Base-by-base conservation (phyloP, 306 rosid species). In the Gleditsia sinensis region DNA sequence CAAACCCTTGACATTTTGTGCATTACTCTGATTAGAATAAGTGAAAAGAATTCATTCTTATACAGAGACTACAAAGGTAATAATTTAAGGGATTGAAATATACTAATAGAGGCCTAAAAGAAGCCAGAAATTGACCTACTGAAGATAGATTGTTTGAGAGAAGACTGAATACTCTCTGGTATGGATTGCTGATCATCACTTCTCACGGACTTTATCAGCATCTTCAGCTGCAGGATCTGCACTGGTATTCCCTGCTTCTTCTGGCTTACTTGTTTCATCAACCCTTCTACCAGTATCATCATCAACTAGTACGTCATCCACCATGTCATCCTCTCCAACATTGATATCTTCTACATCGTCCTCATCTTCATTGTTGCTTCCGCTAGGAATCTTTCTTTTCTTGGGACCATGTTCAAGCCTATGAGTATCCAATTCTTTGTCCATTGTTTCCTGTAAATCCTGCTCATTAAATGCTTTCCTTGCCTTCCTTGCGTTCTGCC, bases 321-420 rank as follows among this genome's bases (percentile, higher is more conserved):
- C 85, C 84, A 91, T 85, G 87, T 91, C 92, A 63, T 94, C 98
- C 82, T 94, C 97, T 57, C 86, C 94, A 1, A 79, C 87, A 37
- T 87, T 93, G 74, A 91, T 89, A 72, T 93, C 98, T 84, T 91
- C 97, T 54, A 87, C 96, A 60, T 91, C 96, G 42, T 91, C 97
- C 42, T 93, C 92, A 7, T 91, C 98, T 75, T 91, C 97, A 7
- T 83, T 86, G 82, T 85, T 85, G 87, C 76, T 86, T 66, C 89
- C 92, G 1, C 69, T 90, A 0, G 93, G 92, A 80, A 94, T 89
- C 77, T 81, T 91, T 71, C 97, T 85, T 76, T 86, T 94, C 88
- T 93, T 93, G 53, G 98, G 98, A 73, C 98, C 98, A 67, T 93
- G 98, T 88, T 93, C 97, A 17, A 93, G 96, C 86, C 98, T 86